Evolutionary conservation across 352 stramenopile species (phyloP).

Genomic region (Phytophthora brassicae): DNA sequence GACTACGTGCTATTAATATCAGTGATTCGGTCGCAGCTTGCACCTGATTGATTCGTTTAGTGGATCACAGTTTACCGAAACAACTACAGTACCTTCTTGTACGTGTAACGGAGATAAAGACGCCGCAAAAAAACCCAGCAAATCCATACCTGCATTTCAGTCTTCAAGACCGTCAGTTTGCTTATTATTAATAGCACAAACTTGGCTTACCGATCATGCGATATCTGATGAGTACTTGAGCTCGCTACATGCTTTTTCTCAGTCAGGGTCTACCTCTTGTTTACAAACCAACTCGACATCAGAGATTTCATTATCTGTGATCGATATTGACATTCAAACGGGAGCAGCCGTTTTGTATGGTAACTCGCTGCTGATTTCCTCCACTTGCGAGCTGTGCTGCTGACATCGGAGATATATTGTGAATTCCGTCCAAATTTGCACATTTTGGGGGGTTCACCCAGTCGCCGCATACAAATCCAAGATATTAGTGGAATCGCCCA

Average conservation of each 20-base stretch:
- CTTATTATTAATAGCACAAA: constrained; percentile 40
- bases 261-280: constrained; percentile 49
- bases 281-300: constrained; percentile 26
- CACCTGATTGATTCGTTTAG: constrained; percentile 46
- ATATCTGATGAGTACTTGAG: constrained; percentile 51
- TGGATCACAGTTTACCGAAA: constrained; percentile 42
- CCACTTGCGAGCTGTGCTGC: no score
- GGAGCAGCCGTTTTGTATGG: constrained; percentile 51
- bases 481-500: no score
- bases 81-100: constrained; percentile 41
- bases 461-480: no score
- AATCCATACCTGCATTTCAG: constrained; percentile 21
- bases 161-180: constrained; percentile 41
- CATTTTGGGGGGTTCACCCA: no score
- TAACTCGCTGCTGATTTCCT: constrained; percentile 49
- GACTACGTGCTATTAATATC: constrained; percentile 2
- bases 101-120: constrained; percentile 21
- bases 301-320: constrained; percentile 11
- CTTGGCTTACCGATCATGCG: constrained; percentile 51
- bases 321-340: constrained; percentile 56
- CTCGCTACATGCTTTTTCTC: constrained; percentile 34
- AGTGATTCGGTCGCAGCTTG: constrained; percentile 33
- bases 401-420: no score
- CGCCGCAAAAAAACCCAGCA: background rate
- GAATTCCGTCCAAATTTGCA: no score